phyloP scores from a whole-genome alignment of 768 basidiomycete genomes.

The Melanogaster broomeanus region DNA sequence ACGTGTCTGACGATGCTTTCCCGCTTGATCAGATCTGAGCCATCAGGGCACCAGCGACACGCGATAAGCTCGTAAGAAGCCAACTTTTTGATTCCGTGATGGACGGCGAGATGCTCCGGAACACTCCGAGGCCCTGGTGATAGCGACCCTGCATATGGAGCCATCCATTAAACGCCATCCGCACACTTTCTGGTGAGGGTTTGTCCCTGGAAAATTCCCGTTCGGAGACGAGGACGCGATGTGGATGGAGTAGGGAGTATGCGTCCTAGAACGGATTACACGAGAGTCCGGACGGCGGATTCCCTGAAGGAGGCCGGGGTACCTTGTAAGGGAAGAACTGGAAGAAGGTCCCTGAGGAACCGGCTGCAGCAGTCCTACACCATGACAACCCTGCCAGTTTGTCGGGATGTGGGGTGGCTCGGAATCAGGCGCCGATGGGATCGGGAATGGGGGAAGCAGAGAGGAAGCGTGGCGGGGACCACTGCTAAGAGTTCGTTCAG shows the following conservation, averaged over 20 bases:
- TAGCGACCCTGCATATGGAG: background rate
- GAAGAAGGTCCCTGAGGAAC: too few relatives aligned
- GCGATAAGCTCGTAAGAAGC: rapidly evolving
- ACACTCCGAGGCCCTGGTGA: background rate
- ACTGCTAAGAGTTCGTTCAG: too few relatives aligned
- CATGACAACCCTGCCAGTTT: too few relatives aligned
- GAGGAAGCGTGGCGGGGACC: too few relatives aligned
- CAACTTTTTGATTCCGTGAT: conserved; percentile 1
- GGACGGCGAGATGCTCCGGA: conserved; percentile 11
- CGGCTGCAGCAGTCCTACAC: too few relatives aligned
- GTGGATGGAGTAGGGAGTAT: background rate
- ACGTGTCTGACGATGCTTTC: conserved; percentile 19
- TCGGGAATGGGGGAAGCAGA: too few relatives aligned
- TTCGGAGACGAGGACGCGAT: conserved; percentile 3
- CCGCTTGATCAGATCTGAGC: conserved; percentile 1
- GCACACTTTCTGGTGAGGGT: conserved; percentile 1
- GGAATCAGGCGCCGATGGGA: too few relatives aligned
- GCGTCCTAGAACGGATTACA: background rate
- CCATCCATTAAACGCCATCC: conserved; percentile 7
- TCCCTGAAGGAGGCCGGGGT: too few relatives aligned
- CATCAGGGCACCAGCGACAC: conserved; percentile 11
- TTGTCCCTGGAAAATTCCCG: background rate
- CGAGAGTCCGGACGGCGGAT: background rate
- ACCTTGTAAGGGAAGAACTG: too few relatives aligned
- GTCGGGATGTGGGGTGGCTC: too few relatives aligned